Evolutionary conservation across 768 basidiomycete genomes (phyloP).

Genomic region (Boletus coccyginus): DNA sequence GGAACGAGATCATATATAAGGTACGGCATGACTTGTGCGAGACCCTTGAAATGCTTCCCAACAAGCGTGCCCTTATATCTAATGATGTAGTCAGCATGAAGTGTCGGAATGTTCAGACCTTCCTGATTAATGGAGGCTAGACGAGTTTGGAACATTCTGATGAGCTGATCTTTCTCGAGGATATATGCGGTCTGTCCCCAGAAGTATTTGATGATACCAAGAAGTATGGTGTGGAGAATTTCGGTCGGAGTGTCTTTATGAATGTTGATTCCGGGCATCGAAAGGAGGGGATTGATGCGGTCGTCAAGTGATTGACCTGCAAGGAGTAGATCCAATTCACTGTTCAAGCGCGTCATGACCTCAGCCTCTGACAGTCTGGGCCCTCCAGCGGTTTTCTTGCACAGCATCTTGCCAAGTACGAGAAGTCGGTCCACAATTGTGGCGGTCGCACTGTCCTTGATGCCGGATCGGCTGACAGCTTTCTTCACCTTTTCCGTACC

Average conservation of each 20-base stretch:
- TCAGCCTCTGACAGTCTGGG: conserved; percentile 1
- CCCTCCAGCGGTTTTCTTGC: neutral
- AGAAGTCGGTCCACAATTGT: conserved; percentile 29
- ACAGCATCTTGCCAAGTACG: conserved; percentile 25
- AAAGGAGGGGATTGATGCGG: conserved; percentile 13
- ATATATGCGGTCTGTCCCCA: conserved; percentile 24
- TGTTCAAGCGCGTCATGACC: neutral
- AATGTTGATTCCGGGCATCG: conserved; percentile 23
- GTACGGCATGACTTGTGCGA: conserved; percentile 31
- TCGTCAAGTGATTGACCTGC: conserved; percentile 4
- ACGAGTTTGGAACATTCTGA: conserved; percentile 20
- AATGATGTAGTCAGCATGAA: conserved; percentile 32
- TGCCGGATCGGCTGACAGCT: conserved; percentile 37
- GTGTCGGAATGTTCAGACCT: conserved; percentile 24
- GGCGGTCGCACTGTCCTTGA: conserved; percentile 30
- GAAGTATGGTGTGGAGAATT: conserved; percentile 34
- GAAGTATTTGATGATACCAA: conserved; percentile 36
- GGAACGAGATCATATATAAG: conserved; percentile 32
- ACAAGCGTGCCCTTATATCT: conserved; percentile 31
- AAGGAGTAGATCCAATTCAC: conserved; percentile 2
- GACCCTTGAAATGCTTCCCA: conserved; percentile 32
- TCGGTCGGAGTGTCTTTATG: conserved; percentile 33
- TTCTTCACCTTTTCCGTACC: too few relatives aligned
- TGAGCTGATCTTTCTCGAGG: conserved; percentile 19
- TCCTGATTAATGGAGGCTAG: conserved; percentile 23